These are phyloP conservation scores for Parastagonospora nodorum DNA, from an alignment of 2,329 filamentous ascomycete genomes.

Conservation along the genomic window DNA sequence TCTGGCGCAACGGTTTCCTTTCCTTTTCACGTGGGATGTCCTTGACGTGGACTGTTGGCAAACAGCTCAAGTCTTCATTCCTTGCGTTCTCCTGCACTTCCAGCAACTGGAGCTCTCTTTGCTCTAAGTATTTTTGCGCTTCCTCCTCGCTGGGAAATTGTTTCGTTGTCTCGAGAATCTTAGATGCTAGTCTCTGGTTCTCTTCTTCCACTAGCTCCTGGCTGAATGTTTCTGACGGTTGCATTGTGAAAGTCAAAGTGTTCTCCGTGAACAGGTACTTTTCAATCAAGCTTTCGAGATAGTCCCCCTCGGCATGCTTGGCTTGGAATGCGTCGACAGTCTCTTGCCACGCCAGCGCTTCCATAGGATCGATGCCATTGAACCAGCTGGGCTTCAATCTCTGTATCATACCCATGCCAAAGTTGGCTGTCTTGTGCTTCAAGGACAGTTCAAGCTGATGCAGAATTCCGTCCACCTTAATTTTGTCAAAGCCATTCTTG, in stretches of 20 bases:
- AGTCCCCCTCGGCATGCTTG: conserved; percentile 74
- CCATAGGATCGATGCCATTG: conserved; percentile 90
- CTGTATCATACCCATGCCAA: conserved; percentile 89
- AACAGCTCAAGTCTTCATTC: conserved; percentile 80
- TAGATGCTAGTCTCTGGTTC: conserved; percentile 70
- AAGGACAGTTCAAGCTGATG: conserved; percentile 92
- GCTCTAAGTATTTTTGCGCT: conserved; percentile 72
- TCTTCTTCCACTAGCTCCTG: conserved; percentile 79
- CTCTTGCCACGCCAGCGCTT: conserved; percentile 89
- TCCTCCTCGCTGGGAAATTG: conserved; percentile 72
- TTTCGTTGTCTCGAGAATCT: conserved; percentile 72
- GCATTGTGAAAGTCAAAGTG: conserved; percentile 92
- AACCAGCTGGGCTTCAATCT: conserved; percentile 93
- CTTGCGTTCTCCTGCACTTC: conserved; percentile 83
- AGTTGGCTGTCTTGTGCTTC: conserved; percentile 96
- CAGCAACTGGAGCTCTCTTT: conserved; percentile 79
- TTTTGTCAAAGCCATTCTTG: conserved; percentile 79
- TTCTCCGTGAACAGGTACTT: conserved; percentile 90
- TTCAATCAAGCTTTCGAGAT: conserved; percentile 82
- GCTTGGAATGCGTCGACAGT: conserved; percentile 82
- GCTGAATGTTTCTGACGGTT: conserved; percentile 76
- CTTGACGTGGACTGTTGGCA: conserved; percentile 84
- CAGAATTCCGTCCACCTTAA: conserved; percentile 90
- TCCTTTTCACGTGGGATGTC: conserved; percentile 86
- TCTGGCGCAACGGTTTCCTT: conserved; percentile 68